Evolutionary conservation across 768 basidiomycete species (phyloP).

Genomic region (Tulasnella calospora): DNA sequence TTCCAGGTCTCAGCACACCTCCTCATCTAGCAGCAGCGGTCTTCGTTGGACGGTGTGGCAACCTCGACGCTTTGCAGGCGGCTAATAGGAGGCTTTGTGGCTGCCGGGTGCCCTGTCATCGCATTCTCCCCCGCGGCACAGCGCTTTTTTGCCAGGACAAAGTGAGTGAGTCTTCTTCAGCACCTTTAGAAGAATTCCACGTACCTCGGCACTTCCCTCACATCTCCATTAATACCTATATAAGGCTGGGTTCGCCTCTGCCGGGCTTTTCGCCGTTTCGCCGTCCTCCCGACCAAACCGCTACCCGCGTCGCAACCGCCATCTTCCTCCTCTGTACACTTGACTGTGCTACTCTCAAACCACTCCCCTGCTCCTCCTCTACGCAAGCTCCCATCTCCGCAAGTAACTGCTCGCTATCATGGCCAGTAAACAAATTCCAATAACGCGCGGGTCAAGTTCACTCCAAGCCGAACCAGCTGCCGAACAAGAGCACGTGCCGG

Average conservation of each 20-base stretch:
- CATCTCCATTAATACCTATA: background rate
- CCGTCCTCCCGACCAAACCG: background rate
- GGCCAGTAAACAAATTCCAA: background rate
- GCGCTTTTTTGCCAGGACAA: background rate
- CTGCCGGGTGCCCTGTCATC: background rate
- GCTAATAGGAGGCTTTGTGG: background rate
- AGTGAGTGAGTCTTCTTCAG: background rate
- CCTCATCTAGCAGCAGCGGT: background rate
- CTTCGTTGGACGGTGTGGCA: background rate
- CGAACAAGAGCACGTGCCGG: background rate
- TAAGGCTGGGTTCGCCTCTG: background rate
- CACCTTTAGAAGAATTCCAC: background rate
- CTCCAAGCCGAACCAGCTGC: background rate
- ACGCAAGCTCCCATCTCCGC: background rate
- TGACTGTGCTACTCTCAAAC: background rate
- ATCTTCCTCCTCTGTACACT: background rate
- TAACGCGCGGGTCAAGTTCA: background rate
- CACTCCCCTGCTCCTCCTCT: background rate
- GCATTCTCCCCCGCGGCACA: background rate
- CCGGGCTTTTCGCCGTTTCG: background rate
- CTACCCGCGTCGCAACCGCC: background rate
- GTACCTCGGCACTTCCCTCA: background rate
- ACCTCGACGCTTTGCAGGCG: background rate
- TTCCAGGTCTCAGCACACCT: background rate
- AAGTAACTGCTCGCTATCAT: background rate